Conservation (phyloP, 345 rosid species). For the Eucalyptus cladocalyx region DNA sequence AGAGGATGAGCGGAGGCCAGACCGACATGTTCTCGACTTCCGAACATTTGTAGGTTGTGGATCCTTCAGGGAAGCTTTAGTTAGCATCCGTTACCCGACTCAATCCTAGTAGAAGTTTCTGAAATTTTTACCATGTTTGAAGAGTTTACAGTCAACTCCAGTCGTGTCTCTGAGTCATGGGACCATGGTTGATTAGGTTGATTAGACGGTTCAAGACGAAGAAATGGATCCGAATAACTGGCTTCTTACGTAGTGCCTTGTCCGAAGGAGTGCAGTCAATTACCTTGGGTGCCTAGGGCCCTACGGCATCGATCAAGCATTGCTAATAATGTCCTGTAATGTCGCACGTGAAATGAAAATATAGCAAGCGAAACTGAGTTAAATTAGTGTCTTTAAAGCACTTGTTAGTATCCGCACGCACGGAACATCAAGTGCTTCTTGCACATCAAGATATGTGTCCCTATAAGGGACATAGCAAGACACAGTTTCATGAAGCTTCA, state of each 20-base stretch:
- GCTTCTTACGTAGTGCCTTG: not conserved
- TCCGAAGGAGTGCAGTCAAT: not conserved
- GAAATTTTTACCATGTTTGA: too few species aligned
- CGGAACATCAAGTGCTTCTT: not conserved
- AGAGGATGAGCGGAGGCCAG: conserved; percentile 75
- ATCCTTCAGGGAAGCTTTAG: not conserved
- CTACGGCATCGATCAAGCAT: not conserved
- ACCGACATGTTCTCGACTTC: conserved; percentile 23
- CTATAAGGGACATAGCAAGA: not conserved
- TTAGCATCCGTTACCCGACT: not conserved
- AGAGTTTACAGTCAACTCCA: too few species aligned
- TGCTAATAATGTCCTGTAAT: not conserved
- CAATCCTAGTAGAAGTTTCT: not conserved
- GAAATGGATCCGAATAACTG: not conserved
- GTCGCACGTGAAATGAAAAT: not conserved
- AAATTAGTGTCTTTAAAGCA: not conserved
- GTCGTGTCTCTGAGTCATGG: too few species aligned
- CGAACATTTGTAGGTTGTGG: not conserved
- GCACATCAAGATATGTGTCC: not conserved
- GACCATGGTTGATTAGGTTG: not conserved
- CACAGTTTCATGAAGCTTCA: not conserved
- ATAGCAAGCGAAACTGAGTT: not conserved
- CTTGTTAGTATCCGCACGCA: not conserved
- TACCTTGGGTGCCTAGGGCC: not conserved
- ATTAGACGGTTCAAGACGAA: not conserved